Conservation (phyloP, 305 asterid species). For the Fraxinus latifolia region DNA sequence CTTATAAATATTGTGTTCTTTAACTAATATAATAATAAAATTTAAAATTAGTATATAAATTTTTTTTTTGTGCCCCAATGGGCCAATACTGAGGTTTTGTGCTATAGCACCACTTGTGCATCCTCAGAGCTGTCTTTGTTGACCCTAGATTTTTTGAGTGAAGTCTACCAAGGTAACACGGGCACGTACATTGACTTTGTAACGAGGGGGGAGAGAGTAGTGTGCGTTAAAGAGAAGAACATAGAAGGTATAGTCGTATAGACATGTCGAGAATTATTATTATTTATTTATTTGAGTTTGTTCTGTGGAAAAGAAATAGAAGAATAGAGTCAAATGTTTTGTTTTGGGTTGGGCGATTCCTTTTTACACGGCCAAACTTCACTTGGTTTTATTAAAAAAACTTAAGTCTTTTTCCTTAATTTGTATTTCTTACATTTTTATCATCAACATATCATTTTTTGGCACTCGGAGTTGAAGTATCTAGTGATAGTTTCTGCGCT, state of each 20-base stretch:
- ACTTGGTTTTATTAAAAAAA: neutral
- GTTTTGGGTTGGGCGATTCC: neutral
- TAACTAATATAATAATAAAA: no score
- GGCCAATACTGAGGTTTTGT: no score
- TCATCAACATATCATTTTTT: neutral
- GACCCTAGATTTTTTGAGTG: slow-evolving; percentile 13
- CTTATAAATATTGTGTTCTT: no score
- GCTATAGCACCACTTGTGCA: no score
- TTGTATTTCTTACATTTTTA: neutral
- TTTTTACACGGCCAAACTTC: neutral
- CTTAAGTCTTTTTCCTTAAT: no score
- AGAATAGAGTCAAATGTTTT: slow-evolving; percentile 49
- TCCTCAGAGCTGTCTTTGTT: neutral
- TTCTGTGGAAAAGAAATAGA: slow-evolving; percentile 15
- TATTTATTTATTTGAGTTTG: neutral
- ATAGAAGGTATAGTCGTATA: no score
- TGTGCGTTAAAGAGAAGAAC: neutral
- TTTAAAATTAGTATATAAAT: no score
- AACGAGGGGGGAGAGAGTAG: neutral
- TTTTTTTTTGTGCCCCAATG: no score
- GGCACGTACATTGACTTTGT: slow-evolving; percentile 18
- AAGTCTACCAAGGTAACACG: slow-evolving; percentile 18
- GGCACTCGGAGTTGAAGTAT: neutral
- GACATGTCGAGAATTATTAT: neutral
- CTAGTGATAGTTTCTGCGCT: neutral